Evolutionary conservation across 1,139 yeast genomes (phyloP), one percentile per base, ranked within the genome.

Genomic region (Saccharomyces hybrid): DNA sequence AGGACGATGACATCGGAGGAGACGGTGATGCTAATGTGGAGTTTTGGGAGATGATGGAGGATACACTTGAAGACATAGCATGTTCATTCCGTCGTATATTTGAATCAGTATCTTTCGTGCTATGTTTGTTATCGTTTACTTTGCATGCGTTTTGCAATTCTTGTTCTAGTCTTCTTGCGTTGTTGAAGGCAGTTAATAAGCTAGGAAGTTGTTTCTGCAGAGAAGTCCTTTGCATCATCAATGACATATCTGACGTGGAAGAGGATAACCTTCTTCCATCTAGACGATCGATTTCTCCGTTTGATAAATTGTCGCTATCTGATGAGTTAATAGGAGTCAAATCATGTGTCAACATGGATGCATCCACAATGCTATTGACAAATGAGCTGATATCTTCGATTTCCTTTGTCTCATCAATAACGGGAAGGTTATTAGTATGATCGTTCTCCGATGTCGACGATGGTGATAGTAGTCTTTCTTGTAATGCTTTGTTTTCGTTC

Each of bases 171-270:
- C 60, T 64, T 54, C 66, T 70, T 1, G 73, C 73, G 47, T 71
- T 72, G 53, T 69, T 69, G 56, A 72, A 72, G 8, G 75, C 74
- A 48, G 68, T 70, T 57, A 72, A 59, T 52, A 72, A 55, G 28
- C 66, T 64, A n/a, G 75, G 75, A 31, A 72, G 52, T 56, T 71
- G 73, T 49, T 68, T 68, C 2, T 70, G 59, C 31, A 72, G 58
- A 30, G 70, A 65, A 1, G 72, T 64, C 27, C 63, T 59, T 32
- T 64, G 64, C 61, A 59, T 61, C 63, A 59, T 56, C 52, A 52
- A 51, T 16, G 59, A 59, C 56, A 63, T 27, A 23, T 60, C 63
- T 5, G 65, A 50, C 5, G 48, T 42, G 6, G 48, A 41, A 1
- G 48, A 42, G 9, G 52, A 50, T 25, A 50, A 13, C 23, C 52